A percentile compares a stretch with the other conserved stretches of the same genome.
phyloP scores from a whole-genome alignment of 1,139 yeast genomes.

The Yamadazyma jaroonii region DNA sequence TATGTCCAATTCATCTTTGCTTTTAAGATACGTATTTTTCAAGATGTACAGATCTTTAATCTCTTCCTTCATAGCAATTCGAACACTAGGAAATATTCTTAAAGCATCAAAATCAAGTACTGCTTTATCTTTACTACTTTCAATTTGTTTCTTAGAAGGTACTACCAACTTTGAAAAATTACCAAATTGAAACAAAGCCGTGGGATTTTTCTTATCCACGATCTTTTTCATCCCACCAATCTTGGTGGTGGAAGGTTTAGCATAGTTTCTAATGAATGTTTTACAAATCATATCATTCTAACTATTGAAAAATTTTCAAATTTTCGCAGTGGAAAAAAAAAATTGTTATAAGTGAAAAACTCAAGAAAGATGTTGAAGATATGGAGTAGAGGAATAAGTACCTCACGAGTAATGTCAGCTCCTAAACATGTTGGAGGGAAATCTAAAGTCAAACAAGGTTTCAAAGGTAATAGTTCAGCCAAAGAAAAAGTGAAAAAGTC shows the following conservation, averaged over 20 bases:
- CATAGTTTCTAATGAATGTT: constrained; percentile 4
- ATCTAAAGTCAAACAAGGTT: constrained; percentile 26
- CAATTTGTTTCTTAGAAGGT: constrained; percentile 18
- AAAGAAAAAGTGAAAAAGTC: constrained; percentile 32
- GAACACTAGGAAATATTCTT: constrained; percentile 62
- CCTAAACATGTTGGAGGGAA: constrained; percentile 20
- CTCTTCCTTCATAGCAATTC: constrained; percentile 61
- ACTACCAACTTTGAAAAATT: constrained; percentile 25
- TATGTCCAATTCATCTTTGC: constrained; percentile 29
- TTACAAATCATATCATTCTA: neutral
- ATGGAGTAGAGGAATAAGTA: constrained; percentile 14
- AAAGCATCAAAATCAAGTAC: constrained; percentile 63
- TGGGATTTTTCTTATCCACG: constrained; percentile 1
- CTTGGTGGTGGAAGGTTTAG: constrained; percentile 3
- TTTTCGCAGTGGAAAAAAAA: constrained; percentile 2
- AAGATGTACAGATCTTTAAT: constrained; percentile 48
- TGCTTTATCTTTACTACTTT: constrained; percentile 37
- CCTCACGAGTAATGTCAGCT: constrained; percentile 14
- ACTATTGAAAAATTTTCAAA: constrained; percentile 3
- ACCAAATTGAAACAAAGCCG: constrained; percentile 19
- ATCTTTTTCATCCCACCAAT: constrained; percentile 4
- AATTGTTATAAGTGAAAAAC: too few species aligned
- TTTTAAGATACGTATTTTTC: constrained; percentile 32
- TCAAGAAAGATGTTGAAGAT: constrained; percentile 2
- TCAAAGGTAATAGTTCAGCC: constrained; percentile 18